Base-by-base conservation (phyloP, 75 land plant species). In the Isoetes taiwanensis region DNA sequence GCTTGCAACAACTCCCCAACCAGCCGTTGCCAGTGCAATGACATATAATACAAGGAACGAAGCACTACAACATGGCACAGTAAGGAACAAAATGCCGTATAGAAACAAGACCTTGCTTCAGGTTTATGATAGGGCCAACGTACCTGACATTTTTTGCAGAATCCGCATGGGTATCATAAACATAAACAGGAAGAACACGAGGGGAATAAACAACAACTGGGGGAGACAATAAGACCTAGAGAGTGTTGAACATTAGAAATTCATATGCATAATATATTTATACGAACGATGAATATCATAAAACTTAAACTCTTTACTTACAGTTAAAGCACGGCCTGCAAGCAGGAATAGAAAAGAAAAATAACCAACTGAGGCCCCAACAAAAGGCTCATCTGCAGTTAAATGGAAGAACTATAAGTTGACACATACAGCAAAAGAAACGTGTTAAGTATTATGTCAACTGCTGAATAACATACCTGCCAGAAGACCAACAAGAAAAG, bases 121-220 rank as follows among this genome's bases (percentile, higher is more conserved):
- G n/a, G n/a, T n/a, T n/a, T n/a, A n/a, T 14, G 11, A n/a, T 4
- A 40, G 23, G 21, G 50, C 12, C 1, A 4, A 73, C 78, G 50
- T 41, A 80, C 99, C 99, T 94, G 74, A 94, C 99, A 78, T 94
- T 94, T 66, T 94, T 94, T 21, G 84, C 99, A 82, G 82, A 78
- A 72, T 94, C 99, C 41, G 99, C 99, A 80, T 94, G 99, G 34
- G 99, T 86, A 80, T 94, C 99, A 79, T 94, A 94, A 31, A 94
- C 81, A 80, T 94, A 94, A 19, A 89, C 99, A 57, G 99, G 99
- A 30, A 94, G 72, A 3, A 94, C 97, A 50, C 99, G 73, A 33
- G 99, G 99, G 34, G 99, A 94, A 64, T 94, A 94, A 12, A 94
- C 96, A 0, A 94, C 99, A 62, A 94, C 84, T 1, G 99, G 91